phyloP scores from a whole-genome alignment of 1,284 basidiomycete species.

The Volvariella surrecta region DNA sequence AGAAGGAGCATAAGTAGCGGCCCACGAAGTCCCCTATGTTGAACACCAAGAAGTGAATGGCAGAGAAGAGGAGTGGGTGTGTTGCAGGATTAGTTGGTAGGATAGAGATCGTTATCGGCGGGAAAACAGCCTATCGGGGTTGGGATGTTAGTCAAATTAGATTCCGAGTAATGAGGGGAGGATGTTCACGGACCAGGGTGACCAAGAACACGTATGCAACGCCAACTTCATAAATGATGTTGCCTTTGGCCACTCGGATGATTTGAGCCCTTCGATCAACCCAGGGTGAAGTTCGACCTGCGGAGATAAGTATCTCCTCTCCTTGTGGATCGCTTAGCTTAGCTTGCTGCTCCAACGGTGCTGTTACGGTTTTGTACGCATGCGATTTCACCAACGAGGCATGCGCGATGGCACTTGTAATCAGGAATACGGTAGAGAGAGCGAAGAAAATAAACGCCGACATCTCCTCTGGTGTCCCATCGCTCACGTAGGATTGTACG shows the following conservation, averaged over 20 bases:
- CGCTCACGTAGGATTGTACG: slow-evolving; percentile 20
- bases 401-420: slow-evolving; percentile 42
- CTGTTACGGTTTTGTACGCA: slow-evolving; percentile 45
- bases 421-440: slow-evolving; percentile 58
- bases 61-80: slow-evolving; percentile 61
- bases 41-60: slow-evolving; percentile 68
- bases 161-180: slow-evolving; percentile 5
- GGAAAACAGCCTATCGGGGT: slow-evolving; percentile 69
- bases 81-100: slow-evolving; percentile 48
- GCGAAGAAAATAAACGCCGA: slow-evolving; percentile 69
- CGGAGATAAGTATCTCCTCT: slow-evolving; percentile 29
- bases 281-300: background rate
- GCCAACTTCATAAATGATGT: slow-evolving; percentile 62
- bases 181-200: slow-evolving; percentile 62
- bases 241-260: slow-evolving; percentile 51
- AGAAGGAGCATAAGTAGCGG: slow-evolving; percentile 65
- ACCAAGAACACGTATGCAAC: slow-evolving; percentile 71
- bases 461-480: slow-evolving; percentile 43
- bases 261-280: slow-evolving; percentile 33
- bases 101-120: slow-evolving; percentile 76
- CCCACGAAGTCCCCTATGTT: slow-evolving; percentile 74
- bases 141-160: slow-evolving; percentile 1
- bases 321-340: slow-evolving; percentile 16
- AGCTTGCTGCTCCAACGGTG: slow-evolving; percentile 26
- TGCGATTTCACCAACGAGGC: slow-evolving; percentile 49